Base-by-base conservation (phyloP, 805 yeast species). In the Nakazawaea ishiwadae region DNA sequence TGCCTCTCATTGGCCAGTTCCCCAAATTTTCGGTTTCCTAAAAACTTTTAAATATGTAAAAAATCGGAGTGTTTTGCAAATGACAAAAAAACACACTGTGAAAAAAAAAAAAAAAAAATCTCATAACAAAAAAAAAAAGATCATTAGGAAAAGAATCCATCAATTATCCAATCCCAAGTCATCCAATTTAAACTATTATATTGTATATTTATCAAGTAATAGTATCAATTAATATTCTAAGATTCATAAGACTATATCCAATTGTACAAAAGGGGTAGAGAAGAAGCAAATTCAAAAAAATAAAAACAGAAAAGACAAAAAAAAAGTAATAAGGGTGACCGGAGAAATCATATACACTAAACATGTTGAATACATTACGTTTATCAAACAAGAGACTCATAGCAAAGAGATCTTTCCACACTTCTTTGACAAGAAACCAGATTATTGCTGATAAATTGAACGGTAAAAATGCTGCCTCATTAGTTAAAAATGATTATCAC, bases 401-500 rank as follows among this genome's bases (percentile, higher is more conserved):
- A n/a, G 12, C 51, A n/a, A 53, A 52, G 44, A 53, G 65, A 48
- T 40, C 52, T 31, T 62, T 63, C 45, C 59, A 67, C 18, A 42
- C 58, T 16, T 44, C 65, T 4, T 27, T 49, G 26, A 35, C 46
- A 12, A 39, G 43, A 27, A 48, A 40, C 11, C 65, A 63, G 51
- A 60, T 64, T 35, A 55, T 65, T 36, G 52, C 69, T 33, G 56
- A 62, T 42, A 60, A 60, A 44, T 58, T 71, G 35, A 56, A 63
- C 43, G 77, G 77, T 51, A 71, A 71, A 50, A 61, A 60, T 43
- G 84, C 84, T 23, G 67, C 83, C 17, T 60, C 66, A 37, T 69
- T 74, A 45, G 69, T 77, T 54, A 69, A 75, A 39, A 71, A 79
- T 51, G 86, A 89, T 59, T 91, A 93, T 66, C 93, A 88, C 59